Conservation (phyloP, 441 rosid genomes). For the Erysimum cheiri region DNA sequence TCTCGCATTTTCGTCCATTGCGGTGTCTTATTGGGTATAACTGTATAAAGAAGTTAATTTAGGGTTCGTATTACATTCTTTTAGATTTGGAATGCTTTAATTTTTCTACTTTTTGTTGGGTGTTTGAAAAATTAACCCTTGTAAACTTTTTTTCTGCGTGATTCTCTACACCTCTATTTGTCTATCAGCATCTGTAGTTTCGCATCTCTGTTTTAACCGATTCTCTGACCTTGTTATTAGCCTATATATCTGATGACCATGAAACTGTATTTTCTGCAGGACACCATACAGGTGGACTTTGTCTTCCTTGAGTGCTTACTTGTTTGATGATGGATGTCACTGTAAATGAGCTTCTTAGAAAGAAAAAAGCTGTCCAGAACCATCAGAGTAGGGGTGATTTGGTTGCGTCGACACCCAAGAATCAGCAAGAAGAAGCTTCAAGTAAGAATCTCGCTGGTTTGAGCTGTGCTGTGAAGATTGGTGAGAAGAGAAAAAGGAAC, state of each 20-base stretch:
- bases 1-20: not conserved
- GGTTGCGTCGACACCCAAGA: not conserved
- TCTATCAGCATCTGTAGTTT: too few species aligned
- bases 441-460: not conserved
- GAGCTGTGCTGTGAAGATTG: slow-evolving; percentile 22
- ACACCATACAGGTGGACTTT: too few species aligned
- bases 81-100: not conserved
- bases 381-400: not conserved
- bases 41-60: not conserved
- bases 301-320: not conserved
- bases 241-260: not conserved
- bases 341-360: too few species aligned
- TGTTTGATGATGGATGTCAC: slow-evolving; percentile 1
- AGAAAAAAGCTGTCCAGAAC: too few species aligned
- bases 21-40: not conserved
- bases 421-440: not conserved
- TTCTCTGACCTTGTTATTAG: too few species aligned
- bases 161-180: too few species aligned
- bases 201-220: too few species aligned
- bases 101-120: not conserved
- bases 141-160: too few species aligned
- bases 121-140: too few species aligned
- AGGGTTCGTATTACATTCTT: not conserved
- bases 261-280: not conserved
- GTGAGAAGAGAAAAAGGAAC: slow-evolving; percentile 27